Evolutionary conservation across 2,329 filamentous ascomycete species (phyloP).

Genomic region (Neonectria magnoliae): DNA sequence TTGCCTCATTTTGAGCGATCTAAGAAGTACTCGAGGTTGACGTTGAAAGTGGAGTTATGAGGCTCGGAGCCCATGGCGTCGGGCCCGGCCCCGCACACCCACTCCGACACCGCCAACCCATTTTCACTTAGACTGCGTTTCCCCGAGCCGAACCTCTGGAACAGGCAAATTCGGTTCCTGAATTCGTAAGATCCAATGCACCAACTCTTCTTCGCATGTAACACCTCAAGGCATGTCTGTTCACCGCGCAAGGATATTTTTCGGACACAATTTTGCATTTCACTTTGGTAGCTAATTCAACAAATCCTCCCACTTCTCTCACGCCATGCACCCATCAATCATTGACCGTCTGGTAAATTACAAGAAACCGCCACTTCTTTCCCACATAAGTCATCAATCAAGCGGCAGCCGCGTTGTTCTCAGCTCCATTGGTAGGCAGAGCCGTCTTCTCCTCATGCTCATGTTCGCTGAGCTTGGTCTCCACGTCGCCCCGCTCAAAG

Average conservation of each 20-base stretch:
- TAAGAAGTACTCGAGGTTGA: not conserved
- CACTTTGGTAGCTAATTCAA: not conserved
- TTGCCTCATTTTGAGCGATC: too few relatives aligned
- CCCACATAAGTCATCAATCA: not conserved
- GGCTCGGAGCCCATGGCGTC: not conserved
- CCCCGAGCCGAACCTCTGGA: too few relatives aligned
- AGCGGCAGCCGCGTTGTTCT: not conserved
- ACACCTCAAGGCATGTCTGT: too few relatives aligned
- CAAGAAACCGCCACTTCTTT: not conserved
- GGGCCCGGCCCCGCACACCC: too few relatives aligned
- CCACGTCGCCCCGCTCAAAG: slow-evolving; percentile 35
- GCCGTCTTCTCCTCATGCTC: slow-evolving; percentile 32
- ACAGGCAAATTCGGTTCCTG: too few relatives aligned
- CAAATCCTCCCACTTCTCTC: not conserved
- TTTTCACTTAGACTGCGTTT: not conserved
- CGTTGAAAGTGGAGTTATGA: not conserved
- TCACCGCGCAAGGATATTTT: not conserved
- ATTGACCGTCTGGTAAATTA: not conserved
- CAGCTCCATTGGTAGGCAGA: not conserved
- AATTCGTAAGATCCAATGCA: too few relatives aligned
- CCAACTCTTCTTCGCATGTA: too few relatives aligned
- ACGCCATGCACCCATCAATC: not conserved
- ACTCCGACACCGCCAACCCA: not conserved
- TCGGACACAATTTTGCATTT: not conserved
- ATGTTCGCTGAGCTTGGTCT: slow-evolving; percentile 30